Base-by-base conservation (phyloP, 176 grass and related monocot genomes). In the Olyra latifolia region DNA sequence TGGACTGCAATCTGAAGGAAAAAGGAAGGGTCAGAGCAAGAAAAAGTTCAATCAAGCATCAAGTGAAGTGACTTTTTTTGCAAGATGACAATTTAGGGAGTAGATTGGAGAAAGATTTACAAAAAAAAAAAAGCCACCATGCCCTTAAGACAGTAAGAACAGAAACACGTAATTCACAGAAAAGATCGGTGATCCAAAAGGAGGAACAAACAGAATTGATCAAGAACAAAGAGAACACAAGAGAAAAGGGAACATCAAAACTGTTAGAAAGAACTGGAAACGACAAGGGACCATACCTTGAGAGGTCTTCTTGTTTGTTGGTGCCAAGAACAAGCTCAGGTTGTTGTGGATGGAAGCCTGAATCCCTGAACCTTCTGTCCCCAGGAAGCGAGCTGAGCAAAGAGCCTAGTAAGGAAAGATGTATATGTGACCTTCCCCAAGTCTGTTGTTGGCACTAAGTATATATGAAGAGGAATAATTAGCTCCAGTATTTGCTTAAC, bases 261-360 rank as follows among this genome's bases (percentile, higher is more conserved):
- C 16, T 23, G 20, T n/a, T 20, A 27, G 3, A 4, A 66, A 39
- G 72, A 71, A 55, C 16, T 77, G 5, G 46, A 54, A 17, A 66
- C 20, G 23, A 72, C 3, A 35, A 28, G 52, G 62, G 19, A 57
- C 13, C 56, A 11, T 83, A 88, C 80, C 86, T 79, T 59, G 22
- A 73, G 49, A 30, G 22, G 48, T 44, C 12, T 72, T 3, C 11
- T 40, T 0, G 15, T 15, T 40, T 0, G 15, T 10, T 62, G 71
- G 43, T 41, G 29, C 35, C 72, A 62, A 76, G 72, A 71, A 14
- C 38, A 53, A 20, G 16, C 72, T 16, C 64, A 2, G 38, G 6
- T 61, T 66, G 25, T 4, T 61, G 14, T 27, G 43, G 61, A 78
- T 35, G 68, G 86, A 58, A 87, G 60, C 49, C 41, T 43, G 54